phyloP scores from a whole-genome alignment of 139 green algal species.

The Tetraselmis striata region DNA sequence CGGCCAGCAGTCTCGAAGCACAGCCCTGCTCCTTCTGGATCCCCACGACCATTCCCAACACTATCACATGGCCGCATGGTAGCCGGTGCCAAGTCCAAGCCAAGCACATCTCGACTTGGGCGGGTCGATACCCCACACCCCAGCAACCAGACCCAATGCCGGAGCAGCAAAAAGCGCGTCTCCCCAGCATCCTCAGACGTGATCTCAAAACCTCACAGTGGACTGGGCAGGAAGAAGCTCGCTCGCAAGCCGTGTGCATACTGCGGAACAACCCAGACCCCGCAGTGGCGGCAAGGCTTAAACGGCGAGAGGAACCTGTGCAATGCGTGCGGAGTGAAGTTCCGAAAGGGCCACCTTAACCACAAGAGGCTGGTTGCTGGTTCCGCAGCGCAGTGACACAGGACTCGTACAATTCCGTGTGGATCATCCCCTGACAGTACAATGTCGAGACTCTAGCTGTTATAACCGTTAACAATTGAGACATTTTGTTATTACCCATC shows the following conservation, averaged over 20 bases:
- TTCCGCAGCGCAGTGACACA: no score
- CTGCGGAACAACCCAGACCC: constrained; percentile 5
- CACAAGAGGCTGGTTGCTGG: not conserved
- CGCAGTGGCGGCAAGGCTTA: constrained; percentile 5
- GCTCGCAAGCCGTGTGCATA: constrained; percentile 1
- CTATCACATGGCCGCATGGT: no score
- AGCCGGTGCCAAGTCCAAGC: not conserved
- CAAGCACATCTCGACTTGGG: not conserved
- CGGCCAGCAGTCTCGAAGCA: not conserved
- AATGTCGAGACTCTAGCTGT: not conserved
- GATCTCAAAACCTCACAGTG: not conserved
- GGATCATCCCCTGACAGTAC: no score
- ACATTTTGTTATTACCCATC: not conserved
- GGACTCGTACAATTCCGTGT: no score
- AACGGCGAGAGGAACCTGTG: constrained; percentile 1
- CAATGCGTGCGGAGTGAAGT: constrained; percentile 8
- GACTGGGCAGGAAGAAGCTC: not conserved
- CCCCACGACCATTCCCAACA: no score
- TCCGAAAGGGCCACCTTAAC: not conserved
- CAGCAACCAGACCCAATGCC: no score
- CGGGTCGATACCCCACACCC: not conserved
- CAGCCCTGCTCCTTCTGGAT: not conserved
- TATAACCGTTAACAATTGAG: not conserved
- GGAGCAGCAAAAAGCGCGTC: not conserved
- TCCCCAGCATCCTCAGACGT: not conserved